Evolutionary conservation across 129 eudicot species (phyloP).

Genomic region (Kitagawia praeruptora): DNA sequence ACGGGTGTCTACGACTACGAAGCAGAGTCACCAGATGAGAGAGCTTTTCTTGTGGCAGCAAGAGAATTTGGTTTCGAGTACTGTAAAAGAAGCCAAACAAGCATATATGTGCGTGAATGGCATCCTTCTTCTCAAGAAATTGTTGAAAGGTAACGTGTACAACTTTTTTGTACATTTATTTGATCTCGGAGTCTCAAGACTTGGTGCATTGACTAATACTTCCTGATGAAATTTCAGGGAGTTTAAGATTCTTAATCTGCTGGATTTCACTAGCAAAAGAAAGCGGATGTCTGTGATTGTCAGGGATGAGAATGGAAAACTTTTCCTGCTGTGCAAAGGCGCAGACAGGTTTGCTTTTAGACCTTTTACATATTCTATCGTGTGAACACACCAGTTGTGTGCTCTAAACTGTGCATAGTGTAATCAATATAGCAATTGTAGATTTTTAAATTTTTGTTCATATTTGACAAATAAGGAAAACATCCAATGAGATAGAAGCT

Average conservation of each 20-base stretch:
- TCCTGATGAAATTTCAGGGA: constrained; percentile 43
- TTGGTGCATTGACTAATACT: not conserved
- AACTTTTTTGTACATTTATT: not conserved
- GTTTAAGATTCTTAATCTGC: constrained; percentile 74
- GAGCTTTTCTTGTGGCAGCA: constrained; percentile 96
- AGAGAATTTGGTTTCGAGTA: constrained; percentile 95
- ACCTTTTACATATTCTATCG: constrained; percentile 5
- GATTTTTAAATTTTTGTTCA: not conserved
- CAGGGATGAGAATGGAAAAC: constrained; percentile 70
- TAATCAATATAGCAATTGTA: not conserved
- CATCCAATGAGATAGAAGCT: not conserved
- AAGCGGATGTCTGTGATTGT: constrained; percentile 95
- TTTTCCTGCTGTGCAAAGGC: constrained; percentile 91
- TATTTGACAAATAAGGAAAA: not conserved
- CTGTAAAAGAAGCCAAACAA: constrained; percentile 78
- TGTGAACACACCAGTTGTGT: not conserved
- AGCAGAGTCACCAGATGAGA: constrained; percentile 98
- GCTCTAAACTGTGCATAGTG: not conserved
- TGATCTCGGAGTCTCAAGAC: not conserved
- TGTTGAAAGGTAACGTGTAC: constrained; percentile 56
- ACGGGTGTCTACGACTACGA: constrained; percentile 61
- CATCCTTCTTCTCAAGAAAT: constrained; percentile 49
- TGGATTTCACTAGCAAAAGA: constrained; percentile 96
- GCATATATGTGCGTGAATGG: constrained; percentile 74
- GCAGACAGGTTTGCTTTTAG: constrained; percentile 81